A percentile compares a stretch with the other conserved stretches of the same genome.
Evolutionary conservation across 345 rosid species (phyloP).

Genomic region (Lepidium sativum): DNA sequence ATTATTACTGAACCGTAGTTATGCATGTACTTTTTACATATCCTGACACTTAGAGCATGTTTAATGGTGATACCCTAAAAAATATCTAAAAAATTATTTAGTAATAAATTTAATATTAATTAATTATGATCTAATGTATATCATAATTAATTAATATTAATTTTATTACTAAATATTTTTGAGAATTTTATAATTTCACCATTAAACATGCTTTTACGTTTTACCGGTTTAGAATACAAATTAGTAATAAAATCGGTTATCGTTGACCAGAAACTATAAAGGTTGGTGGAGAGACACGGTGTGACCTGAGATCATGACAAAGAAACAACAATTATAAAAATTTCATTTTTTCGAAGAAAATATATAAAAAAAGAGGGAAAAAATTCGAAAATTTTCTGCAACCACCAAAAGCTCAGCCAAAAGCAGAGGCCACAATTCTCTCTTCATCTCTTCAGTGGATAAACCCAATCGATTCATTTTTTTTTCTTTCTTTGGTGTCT

Average conservation of each 20-base stretch:
- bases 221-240: neutral
- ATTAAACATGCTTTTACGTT: too few relatives aligned
- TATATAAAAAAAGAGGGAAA: slow-evolving; percentile 1
- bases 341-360: neutral
- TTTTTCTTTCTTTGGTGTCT: neutral
- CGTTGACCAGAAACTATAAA: neutral
- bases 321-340: neutral
- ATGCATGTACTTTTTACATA: too few relatives aligned
- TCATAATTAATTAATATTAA: too few relatives aligned
- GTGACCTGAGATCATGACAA: slow-evolving; percentile 16
- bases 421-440: slow-evolving; percentile 25
- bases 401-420: slow-evolving; percentile 39
- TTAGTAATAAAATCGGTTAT: neutral
- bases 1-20: neutral
- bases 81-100: too few relatives aligned
- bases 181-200: too few relatives aligned
- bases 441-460: slow-evolving; percentile 10
- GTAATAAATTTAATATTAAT: too few relatives aligned
- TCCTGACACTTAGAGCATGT: too few relatives aligned
- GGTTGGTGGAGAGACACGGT: slow-evolving; percentile 7
- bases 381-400: slow-evolving; percentile 22
- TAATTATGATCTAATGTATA: too few relatives aligned
- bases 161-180: too few relatives aligned
- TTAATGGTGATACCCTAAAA: too few relatives aligned
- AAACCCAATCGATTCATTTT: neutral